These are phyloP conservation scores for Schwanniomyces vanrijiae DNA, from an alignment of 805 yeast species.

Conservation along the genomic window DNA sequence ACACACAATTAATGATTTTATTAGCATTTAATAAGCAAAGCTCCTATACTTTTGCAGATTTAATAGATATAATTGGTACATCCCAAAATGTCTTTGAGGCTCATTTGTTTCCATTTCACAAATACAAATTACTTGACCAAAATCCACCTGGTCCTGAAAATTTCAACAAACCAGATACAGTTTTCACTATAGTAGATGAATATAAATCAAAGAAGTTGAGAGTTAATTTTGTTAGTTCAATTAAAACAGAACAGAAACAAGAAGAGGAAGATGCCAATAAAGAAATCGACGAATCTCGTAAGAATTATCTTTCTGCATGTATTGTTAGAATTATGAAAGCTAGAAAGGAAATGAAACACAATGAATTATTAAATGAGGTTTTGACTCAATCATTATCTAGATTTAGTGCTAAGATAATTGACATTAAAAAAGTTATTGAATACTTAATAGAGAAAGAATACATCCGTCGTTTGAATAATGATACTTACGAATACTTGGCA, in stretches of 20 bases:
- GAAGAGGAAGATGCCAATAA: slow-evolving; percentile 74
- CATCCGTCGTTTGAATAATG: slow-evolving; percentile 71
- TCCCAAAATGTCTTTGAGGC: slow-evolving; percentile 65
- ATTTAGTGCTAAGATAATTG: slow-evolving; percentile 82
- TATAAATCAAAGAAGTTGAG: slow-evolving; percentile 83
- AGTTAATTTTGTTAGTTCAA: slow-evolving; percentile 70
- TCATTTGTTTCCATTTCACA: slow-evolving; percentile 77
- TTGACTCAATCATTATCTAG: slow-evolving; percentile 80
- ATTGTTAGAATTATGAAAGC: slow-evolving; percentile 97
- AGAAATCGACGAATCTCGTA: slow-evolving; percentile 85
- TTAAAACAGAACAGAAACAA: slow-evolving; percentile 60
- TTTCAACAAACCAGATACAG: slow-evolving; percentile 46
- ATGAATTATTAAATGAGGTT: slow-evolving; percentile 80
- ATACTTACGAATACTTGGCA: slow-evolving; percentile 80
- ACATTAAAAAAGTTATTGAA: slow-evolving; percentile 85
- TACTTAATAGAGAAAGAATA: slow-evolving; percentile 83
- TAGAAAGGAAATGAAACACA: slow-evolving; percentile 75
- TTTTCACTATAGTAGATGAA: slow-evolving; percentile 70
- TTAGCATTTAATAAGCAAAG: slow-evolving; percentile 77
- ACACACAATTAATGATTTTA: slow-evolving; percentile 84
- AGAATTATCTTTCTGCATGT: slow-evolving; percentile 84
- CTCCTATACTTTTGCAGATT: slow-evolving; percentile 56
- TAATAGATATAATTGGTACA: slow-evolving; percentile 68
- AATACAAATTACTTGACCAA: slow-evolving; percentile 71
- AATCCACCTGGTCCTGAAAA: slow-evolving; percentile 61